Base-by-base conservation (phyloP, 2,329 filamentous ascomycete species). In the Calonectria pteridis region DNA sequence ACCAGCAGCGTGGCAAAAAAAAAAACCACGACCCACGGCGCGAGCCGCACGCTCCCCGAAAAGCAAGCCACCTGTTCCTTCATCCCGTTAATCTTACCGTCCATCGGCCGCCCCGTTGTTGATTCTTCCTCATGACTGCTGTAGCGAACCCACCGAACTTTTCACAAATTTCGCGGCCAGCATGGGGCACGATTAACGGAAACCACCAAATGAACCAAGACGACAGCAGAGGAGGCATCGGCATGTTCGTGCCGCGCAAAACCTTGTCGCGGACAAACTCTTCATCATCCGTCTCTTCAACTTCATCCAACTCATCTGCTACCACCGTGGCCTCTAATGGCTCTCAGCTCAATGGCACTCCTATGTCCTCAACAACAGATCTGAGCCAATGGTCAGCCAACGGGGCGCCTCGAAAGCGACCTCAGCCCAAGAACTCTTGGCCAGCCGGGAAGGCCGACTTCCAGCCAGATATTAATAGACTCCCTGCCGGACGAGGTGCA, bases 211-310 rank as follows among this genome's bases (percentile, higher is more conserved):
- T 95, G 92, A 94, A 94, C 86, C 87, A 93, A 84, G 95, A 98
- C 87, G 95, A 98, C 85, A 92, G 93, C 78, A 92, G 94, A 86
- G 93, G 94, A 71, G 77, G 77, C 71, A 79, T 79, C 40, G 78
- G 79, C 84, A 96, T 98, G 91, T 95, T 97, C 84, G 93, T 94
- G 90, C 94, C 95, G 82, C 94, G 95, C 80, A 98, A 98, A 87
- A 93, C 90, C 82, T 89, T 95, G 75, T 94, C 96, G 84, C 93
- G 96, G 84, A 93, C 93, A 82, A 98, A 95, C 88, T 98, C 96
- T 43, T 97, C 95, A 70, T 98, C 95, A 7, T 98, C 96, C 63
- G 89, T 98, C 72, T 98, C 95, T 5, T 98, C 96, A 58, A 89
- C 97, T 76, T 94, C 94, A 18, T 93, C 91, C 37, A 86, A 85